Evolutionary conservation across 768 basidiomycete species (phyloP).

Genomic region (Porphyrellus cyaneotinctus): DNA sequence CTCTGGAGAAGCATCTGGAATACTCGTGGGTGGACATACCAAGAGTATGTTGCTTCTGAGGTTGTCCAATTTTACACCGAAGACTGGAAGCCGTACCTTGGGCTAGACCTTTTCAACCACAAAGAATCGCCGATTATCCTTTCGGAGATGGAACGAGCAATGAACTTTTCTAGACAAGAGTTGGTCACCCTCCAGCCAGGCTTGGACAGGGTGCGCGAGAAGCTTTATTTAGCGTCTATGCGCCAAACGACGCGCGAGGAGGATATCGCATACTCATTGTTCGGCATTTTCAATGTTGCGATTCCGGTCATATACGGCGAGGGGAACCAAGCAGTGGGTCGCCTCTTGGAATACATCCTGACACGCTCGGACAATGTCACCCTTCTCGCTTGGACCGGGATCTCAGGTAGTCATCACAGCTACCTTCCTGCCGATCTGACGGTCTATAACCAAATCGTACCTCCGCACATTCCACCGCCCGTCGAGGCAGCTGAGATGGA

Average conservation of each 20-base stretch:
- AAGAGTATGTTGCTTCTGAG: not conserved
- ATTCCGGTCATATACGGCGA: not conserved
- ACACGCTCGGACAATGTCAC: not conserved
- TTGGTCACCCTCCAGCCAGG: not conserved
- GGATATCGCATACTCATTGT: slow-evolving; percentile 3
- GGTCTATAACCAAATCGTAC: not conserved
- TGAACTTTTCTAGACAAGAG: not conserved
- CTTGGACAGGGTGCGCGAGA: not conserved
- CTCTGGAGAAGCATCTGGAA: not conserved
- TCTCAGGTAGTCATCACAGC: not conserved
- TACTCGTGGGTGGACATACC: not conserved
- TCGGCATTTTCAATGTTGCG: not conserved
- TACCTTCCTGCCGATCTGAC: slow-evolving; percentile 2
- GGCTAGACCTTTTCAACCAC: not conserved
- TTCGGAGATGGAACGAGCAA: not conserved
- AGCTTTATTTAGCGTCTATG: slow-evolving; percentile 8
- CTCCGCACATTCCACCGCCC: not conserved
- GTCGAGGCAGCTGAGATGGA: not conserved
- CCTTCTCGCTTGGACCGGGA: not conserved
- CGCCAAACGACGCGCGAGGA: slow-evolving; percentile 10
- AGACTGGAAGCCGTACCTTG: not conserved
- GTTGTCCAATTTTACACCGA: not conserved
- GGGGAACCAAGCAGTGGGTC: not conserved
- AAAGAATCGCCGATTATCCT: not conserved
- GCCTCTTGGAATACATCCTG: not conserved